Conservation (phyloP, 495 filamentous ascomycete genomes). For the Hypomontagnella monticulosa region DNA sequence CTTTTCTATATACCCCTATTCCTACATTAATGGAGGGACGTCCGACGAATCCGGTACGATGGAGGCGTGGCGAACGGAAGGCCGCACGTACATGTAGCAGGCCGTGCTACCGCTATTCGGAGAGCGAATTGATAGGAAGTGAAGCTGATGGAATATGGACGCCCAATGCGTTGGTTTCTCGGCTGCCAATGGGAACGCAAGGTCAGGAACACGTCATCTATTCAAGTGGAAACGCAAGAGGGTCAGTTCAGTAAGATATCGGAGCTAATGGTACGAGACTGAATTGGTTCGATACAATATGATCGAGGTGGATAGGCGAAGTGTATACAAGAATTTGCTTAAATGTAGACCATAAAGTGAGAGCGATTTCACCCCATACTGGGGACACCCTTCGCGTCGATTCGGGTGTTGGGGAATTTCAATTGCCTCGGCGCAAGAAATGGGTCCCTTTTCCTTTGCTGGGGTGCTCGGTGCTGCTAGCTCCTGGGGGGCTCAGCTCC, state of each 20-base stretch:
- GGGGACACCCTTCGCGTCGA: slow-evolving; percentile 18
- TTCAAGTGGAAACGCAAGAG: slow-evolving; percentile 16
- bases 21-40: slow-evolving; percentile 7
- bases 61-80: slow-evolving; percentile 32
- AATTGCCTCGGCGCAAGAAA: slow-evolving; percentile 41
- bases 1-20: slow-evolving; percentile 31
- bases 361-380: slow-evolving; percentile 6
- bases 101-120: slow-evolving; percentile 8
- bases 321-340: background rate
- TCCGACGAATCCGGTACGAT: slow-evolving; percentile 16
- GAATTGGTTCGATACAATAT: slow-evolving; percentile 17
- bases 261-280: background rate
- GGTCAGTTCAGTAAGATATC: slow-evolving; percentile 10
- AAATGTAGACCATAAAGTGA: background rate
- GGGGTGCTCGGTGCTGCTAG: background rate
- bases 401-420: slow-evolving; percentile 26
- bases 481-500: too few species aligned
- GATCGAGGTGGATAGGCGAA: slow-evolving; percentile 1
- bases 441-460: slow-evolving; percentile 5
- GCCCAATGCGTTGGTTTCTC: slow-evolving; percentile 36
- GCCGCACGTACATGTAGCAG: slow-evolving; percentile 23
- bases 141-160: slow-evolving; percentile 24
- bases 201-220: slow-evolving; percentile 40
- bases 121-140: slow-evolving; percentile 21
- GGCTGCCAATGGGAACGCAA: slow-evolving; percentile 36